Base-by-base conservation (phyloP, 2,329 filamentous ascomycete genomes). In the Apiospora phragmitis region DNA sequence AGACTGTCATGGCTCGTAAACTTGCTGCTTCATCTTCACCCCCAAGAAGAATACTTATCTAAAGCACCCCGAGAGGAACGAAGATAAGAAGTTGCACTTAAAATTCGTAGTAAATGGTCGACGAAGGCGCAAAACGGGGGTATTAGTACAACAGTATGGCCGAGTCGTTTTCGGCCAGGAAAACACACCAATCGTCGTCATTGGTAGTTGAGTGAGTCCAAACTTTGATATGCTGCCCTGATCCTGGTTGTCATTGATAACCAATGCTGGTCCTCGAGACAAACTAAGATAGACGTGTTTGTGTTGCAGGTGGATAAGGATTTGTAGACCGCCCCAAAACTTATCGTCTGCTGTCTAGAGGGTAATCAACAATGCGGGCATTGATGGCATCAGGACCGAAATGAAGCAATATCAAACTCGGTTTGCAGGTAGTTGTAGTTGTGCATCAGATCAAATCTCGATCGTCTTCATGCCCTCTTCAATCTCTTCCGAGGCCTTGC, bases 361-460 rank as follows among this genome's bases (percentile, higher is more conserved):
- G 32, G 32, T 8, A 24, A 38, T 55, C 35, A 7, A 26, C 26
- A 47, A 35, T 16, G 29, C n/a, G 7, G 21, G 26, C n/a, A 24
- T 72, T 70, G 70, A 78, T 74, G 73, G 76, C 65, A 55, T 74
- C 73, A 69, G 75, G 72, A 69, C 80, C 81, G 90, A 75, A 90
- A 90, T 79, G 89, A 87, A 80, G 90, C 90, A 72, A 87, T 88
- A 90, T 88, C 90, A 87, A 90, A 88, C 43, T 83, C 81, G 71
- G 85, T 86, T 70, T 88, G 87, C 11, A 80, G 55, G 16, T 35
- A 18, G 4, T 42, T 47, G n/a, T 72, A 71, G 71, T 78, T 75
- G 74, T 76, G 67, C 68, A 74, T 73, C 70, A 75, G 73, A 69
- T 81, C 81, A 90, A 75, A 90, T 90, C 80, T 89, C 87, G 80